Conservation (phyloP, 1,284 basidiomycete species). For the Pascua guehoae region DNA sequence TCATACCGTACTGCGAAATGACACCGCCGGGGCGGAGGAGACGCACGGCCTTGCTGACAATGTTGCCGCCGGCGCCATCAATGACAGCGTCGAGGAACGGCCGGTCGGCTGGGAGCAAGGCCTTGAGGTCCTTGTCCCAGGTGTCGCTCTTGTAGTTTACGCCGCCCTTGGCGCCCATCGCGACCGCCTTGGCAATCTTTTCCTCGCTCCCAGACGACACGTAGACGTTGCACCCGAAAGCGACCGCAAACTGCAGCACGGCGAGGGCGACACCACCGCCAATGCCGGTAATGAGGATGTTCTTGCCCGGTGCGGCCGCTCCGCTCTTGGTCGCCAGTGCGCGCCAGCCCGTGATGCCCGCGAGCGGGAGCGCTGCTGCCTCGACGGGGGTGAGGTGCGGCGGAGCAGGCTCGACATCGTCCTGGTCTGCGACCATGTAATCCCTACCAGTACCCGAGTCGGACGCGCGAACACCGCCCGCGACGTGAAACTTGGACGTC, state of each 20-base stretch:
- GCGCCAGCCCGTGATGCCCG: constrained; percentile 16
- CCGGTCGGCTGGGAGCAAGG: constrained; percentile 14
- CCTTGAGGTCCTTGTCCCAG: constrained; percentile 22
- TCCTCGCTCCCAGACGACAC: constrained; percentile 10
- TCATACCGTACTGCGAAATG: constrained; percentile 21
- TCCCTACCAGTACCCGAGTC: constrained; percentile 18
- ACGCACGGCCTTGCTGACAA: constrained; percentile 10
- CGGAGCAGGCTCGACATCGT: constrained; percentile 17
- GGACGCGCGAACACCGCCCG: constrained; percentile 7
- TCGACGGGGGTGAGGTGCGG: constrained; percentile 11
- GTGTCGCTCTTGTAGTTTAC: constrained; percentile 12
- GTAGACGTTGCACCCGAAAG: constrained; percentile 14
- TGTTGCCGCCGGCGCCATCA: constrained; percentile 18
- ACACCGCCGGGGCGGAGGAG: constrained; percentile 17
- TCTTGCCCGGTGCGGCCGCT: constrained; percentile 12
- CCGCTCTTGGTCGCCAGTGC: constrained; percentile 16
- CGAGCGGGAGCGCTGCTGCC: constrained; percentile 15
- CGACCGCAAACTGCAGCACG: constrained; percentile 18
- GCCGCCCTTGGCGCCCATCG: constrained; percentile 17
- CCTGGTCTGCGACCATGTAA: constrained; percentile 11
- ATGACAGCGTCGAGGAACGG: constrained; percentile 17
- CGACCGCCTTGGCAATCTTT: constrained; percentile 11
- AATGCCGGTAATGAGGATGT: constrained; percentile 19
- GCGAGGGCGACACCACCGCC: constrained; percentile 18
- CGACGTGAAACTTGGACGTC: constrained; percentile 12